Evolutionary conservation across 2,329 filamentous ascomycete genomes (phyloP), one percentile per base, ranked within the genome.

Genomic region (Talaromyces sp.): DNA sequence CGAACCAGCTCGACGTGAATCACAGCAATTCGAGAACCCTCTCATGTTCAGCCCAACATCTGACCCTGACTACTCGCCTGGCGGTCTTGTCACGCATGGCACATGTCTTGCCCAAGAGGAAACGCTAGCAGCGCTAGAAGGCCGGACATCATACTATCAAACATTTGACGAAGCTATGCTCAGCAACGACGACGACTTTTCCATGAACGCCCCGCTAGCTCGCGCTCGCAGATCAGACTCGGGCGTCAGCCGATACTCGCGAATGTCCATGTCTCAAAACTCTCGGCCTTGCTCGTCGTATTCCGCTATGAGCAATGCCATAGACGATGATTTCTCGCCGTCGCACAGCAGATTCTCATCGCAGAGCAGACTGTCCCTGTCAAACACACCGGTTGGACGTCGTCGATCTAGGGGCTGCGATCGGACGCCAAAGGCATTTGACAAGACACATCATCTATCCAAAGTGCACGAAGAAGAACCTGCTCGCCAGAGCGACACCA

Each of bases 51-150:
- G 55, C 46, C 57, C 58, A n/a, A 69, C 69, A 27, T 63, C 56
- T 21, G 63, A 65, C n/a, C 54, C 19, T 27, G 61, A 46, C 29
- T 43, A 46, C 29, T 31, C 50, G 17, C n/a, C 29, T 12, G 43
- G 56, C 3, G 31, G 17, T 12, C 19, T 52, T 3, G 54, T 32
- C 17, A 29, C 31, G n/a, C 50, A 24, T 29, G 41, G 32, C 4
- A 31, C 17, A 24, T 57, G 32, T 24, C 32, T 59, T 69, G 54
- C 72, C 65, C 31, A 76, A 69, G 73, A 73, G 66, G 60, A 73
- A 64, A 65, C 74, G 59, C 58, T 73, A 63, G 61, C 65, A 66
- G 65, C 69, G n/a, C 59, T 74, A 5, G 71, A 74, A 59, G 71
- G 70, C 6, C 64, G 62, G n/a, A 60, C 63, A 19, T 19, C 60